These are phyloP conservation scores for Atalantia buxifolia DNA, from an alignment of 345 rosid species.

Conservation along the genomic window DNA sequence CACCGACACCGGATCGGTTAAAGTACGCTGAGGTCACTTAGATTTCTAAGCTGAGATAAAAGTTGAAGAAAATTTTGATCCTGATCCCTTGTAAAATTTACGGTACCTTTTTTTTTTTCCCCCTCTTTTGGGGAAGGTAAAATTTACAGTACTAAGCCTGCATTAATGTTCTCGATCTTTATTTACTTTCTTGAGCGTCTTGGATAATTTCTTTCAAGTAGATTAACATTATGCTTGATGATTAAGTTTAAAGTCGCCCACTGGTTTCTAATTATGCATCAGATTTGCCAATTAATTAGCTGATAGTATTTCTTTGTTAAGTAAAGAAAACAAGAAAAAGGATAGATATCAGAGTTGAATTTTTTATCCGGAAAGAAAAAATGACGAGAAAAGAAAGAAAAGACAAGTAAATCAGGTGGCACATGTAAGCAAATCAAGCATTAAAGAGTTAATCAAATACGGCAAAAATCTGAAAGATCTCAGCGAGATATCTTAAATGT, in stretches of 20 bases:
- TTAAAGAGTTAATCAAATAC: not conserved
- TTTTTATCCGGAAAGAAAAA: not conserved
- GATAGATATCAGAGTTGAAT: not conserved
- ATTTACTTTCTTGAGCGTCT: not conserved
- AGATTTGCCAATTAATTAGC: not conserved
- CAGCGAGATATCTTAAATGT: not conserved
- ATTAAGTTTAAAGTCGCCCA: not conserved
- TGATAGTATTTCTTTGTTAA: not conserved
- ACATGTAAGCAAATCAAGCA: constrained; percentile 1
- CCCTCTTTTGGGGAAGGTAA: too few species aligned
- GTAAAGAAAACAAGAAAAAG: not conserved
- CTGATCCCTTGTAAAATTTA: too few species aligned
- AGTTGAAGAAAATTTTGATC: too few species aligned
- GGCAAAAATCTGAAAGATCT: not conserved
- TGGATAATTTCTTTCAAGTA: not conserved
- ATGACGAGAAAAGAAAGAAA: not conserved
- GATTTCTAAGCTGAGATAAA: not conserved
- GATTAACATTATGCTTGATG: not conserved
- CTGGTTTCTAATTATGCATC: not conserved
- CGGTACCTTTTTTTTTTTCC: too few species aligned
- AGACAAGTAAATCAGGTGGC: not conserved
- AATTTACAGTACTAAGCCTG: not conserved
- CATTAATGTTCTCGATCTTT: not conserved
- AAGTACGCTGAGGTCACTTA: not conserved
- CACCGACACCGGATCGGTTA: not conserved